phyloP scores from a whole-genome alignment of 192 early-diverging fungal genomes.

The Diversispora eburnea region DNA sequence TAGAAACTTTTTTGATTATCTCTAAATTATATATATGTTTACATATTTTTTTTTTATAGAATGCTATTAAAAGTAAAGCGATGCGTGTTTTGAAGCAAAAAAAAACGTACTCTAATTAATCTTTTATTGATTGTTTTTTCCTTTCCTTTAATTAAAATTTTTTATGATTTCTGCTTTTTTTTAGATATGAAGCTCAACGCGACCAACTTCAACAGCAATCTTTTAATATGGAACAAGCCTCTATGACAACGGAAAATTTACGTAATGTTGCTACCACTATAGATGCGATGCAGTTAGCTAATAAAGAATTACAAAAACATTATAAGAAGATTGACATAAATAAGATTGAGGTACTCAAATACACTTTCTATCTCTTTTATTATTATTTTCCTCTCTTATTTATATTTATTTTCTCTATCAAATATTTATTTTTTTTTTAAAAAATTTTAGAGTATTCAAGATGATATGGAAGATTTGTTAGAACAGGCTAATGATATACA shows the following conservation, averaged over 20 bases:
- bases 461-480: constrained; percentile 97
- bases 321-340: constrained; percentile 94
- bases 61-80: constrained; percentile 89
- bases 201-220: constrained; percentile 95
- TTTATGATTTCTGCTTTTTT: not conserved
- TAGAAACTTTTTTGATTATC: not conserved
- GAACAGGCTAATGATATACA: constrained; percentile 98
- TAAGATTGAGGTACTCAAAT: constrained; percentile 77
- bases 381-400: too few relatives aligned
- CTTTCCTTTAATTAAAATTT: not conserved
- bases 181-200: constrained; percentile 84
- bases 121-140: not conserved
- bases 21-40: not conserved
- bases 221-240: constrained; percentile 99
- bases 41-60: constrained; percentile 44
- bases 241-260: constrained; percentile 89
- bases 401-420: not conserved
- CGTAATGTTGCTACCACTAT: constrained; percentile 95
- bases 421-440: not conserved
- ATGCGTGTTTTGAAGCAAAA: constrained; percentile 89
- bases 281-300: constrained; percentile 94
- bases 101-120: constrained; percentile 61
- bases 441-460: constrained; percentile 74
- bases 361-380: too few relatives aligned
- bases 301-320: constrained; percentile 93